phyloP scores from a whole-genome alignment of 148 eudicot genomes.

The Chenopodium quinoa region DNA sequence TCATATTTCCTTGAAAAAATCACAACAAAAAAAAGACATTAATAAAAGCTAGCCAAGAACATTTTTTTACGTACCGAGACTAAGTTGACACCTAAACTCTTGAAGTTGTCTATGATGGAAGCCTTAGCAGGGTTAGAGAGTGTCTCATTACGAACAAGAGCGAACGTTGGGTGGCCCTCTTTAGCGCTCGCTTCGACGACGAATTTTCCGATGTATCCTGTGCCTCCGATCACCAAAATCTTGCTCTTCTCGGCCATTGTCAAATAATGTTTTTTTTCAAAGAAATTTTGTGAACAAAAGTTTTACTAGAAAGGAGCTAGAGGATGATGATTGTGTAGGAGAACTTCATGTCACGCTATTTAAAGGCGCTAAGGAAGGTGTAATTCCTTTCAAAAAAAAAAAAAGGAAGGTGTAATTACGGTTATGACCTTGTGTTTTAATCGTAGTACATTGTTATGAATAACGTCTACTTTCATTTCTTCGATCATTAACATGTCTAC shows the following conservation, averaged over 20 bases:
- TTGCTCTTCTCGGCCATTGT: slow-evolving; percentile 55
- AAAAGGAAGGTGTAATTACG: slow-evolving; percentile 6
- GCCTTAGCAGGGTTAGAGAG: slow-evolving; percentile 46
- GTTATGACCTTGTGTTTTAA: background rate
- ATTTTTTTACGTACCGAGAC: slow-evolving; percentile 32
- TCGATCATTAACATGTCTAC: background rate
- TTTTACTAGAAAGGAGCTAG: background rate
- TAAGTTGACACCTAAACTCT: slow-evolving; percentile 47
- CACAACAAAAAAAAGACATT: background rate
- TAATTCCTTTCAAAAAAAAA: background rate
- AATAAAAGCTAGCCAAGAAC: background rate
- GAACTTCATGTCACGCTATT: background rate
- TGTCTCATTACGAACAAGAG: slow-evolving; percentile 44
- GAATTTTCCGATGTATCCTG: slow-evolving; percentile 68
- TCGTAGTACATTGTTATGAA: background rate
- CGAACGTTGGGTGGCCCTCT: slow-evolving; percentile 57
- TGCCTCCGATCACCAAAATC: slow-evolving; percentile 64
- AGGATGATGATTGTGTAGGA: background rate
- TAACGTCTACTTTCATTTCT: background rate
- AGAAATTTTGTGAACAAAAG: background rate
- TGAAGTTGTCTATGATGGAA: slow-evolving; percentile 43
- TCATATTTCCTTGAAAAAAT: background rate
- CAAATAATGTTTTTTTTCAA: background rate
- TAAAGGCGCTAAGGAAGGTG: background rate
- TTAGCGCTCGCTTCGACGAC: slow-evolving; percentile 59